These are phyloP conservation scores for Trametes cingulata DNA, from an alignment of 768 basidiomycete genomes.

Conservation along the genomic window DNA sequence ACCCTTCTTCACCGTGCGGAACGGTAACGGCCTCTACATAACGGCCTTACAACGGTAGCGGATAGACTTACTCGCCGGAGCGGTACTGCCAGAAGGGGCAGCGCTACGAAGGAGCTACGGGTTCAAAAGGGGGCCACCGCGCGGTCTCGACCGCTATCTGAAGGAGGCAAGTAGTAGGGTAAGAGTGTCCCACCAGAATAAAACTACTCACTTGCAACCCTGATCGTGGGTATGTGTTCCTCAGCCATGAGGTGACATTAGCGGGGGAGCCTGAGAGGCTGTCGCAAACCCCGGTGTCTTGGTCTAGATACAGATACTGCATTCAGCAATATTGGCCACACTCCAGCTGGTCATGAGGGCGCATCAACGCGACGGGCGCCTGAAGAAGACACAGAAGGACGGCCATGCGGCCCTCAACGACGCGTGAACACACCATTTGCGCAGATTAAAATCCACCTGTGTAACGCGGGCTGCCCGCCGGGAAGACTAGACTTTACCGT, in stretches of 20 bases:
- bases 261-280: not conserved
- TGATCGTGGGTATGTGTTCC: not conserved
- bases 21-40: not conserved
- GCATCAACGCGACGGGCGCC: conserved; percentile 6
- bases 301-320: not conserved
- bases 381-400: not conserved
- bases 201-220: not conserved
- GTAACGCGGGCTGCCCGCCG: not conserved
- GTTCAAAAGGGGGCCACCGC: not conserved
- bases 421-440: not conserved
- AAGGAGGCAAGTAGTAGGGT: not conserved
- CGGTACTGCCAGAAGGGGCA: not conserved
- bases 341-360: conserved; percentile 6
- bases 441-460: not conserved
- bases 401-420: not conserved
- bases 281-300: conserved; percentile 1
- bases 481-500: conserved; percentile 11
- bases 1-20: not conserved
- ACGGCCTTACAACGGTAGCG: not conserved
- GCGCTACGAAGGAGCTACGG: not conserved
- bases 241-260: not conserved
- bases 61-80: not conserved
- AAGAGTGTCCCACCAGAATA: not conserved
- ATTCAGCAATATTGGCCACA: conserved; percentile 5
- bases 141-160: not conserved